These are phyloP conservation scores for Linnemannia elongata DNA, from an alignment of 192 early-diverging fungal genomes.

Conservation along the genomic window DNA sequence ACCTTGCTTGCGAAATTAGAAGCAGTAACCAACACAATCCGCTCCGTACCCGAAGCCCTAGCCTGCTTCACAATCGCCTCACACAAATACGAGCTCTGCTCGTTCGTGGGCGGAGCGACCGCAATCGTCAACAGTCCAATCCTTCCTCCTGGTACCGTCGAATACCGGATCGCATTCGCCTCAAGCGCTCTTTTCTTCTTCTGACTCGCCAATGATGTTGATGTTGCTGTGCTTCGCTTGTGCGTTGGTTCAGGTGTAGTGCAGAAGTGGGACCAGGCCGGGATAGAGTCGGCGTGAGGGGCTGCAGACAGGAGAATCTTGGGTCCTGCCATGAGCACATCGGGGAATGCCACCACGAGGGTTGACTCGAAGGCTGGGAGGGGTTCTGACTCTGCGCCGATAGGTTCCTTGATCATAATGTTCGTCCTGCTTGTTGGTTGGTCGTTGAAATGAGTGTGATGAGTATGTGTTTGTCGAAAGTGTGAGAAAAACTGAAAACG, in stretches of 20 bases:
- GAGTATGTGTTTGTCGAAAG: neutral
- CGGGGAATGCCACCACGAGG: slow-evolving; percentile 43
- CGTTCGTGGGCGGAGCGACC: slow-evolving; percentile 28
- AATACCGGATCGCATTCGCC: neutral
- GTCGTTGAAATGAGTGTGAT: neutral
- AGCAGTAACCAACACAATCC: slow-evolving; percentile 34
- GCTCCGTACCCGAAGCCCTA: slow-evolving; percentile 13
- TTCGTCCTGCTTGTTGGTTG: neutral
- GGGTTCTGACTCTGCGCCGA: neutral
- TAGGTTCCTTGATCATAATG: slow-evolving; percentile 35
- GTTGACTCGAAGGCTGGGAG: slow-evolving; percentile 40
- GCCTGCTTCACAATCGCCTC: slow-evolving; percentile 48
- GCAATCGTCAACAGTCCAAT: slow-evolving; percentile 28
- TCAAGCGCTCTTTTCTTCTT: neutral
- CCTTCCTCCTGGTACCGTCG: neutral
- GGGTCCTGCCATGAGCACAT: slow-evolving; percentile 45
- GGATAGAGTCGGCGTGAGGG: slow-evolving; percentile 6
- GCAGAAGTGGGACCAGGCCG: slow-evolving; percentile 37
- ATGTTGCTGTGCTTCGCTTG: neutral
- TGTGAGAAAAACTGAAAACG: too few species aligned
- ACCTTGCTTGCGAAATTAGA: slow-evolving; percentile 29
- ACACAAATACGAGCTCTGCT: slow-evolving; percentile 38
- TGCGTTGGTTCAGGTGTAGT: neutral
- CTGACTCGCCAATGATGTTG: neutral
- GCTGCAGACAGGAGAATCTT: slow-evolving; percentile 25